These are phyloP conservation scores for Vachellia pachyceras DNA, from an alignment of 306 rosid species.

Conservation along the genomic window DNA sequence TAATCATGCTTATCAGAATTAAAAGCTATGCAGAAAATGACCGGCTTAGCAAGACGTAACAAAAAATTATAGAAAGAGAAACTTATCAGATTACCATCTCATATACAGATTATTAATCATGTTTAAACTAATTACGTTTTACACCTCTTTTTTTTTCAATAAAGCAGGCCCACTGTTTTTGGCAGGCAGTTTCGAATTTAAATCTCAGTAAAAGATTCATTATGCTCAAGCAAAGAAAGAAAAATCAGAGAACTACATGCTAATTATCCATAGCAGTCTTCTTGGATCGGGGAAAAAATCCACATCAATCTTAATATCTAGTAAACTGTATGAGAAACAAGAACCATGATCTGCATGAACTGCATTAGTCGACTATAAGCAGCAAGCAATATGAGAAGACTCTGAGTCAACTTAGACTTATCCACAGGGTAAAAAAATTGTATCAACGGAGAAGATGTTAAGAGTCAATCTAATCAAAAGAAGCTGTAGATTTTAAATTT, in stretches of 20 bases:
- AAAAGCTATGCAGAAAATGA: constrained; percentile 5
- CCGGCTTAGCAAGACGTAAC: not conserved
- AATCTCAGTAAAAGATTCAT: constrained; percentile 9
- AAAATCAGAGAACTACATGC: not conserved
- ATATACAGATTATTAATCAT: constrained; percentile 1
- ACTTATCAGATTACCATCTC: constrained; percentile 21
- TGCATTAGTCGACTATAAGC: constrained; percentile 7
- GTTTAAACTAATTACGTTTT: constrained; percentile 6
- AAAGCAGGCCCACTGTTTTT: not conserved
- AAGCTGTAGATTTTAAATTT: constrained; percentile 42
- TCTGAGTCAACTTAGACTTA: no score
- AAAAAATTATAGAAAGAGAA: not conserved
- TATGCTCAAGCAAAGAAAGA: not conserved
- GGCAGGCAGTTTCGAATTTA: constrained; percentile 16
- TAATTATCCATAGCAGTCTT: constrained; percentile 10
- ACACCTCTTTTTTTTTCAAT: not conserved
- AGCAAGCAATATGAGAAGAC: no score
- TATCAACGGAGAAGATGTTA: not conserved
- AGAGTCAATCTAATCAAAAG: constrained; percentile 39
- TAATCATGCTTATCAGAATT: constrained; percentile 25
- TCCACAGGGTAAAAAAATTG: no score
- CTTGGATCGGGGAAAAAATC: not conserved
- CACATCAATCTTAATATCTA: constrained; percentile 3
- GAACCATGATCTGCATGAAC: constrained; percentile 20
- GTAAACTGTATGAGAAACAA: not conserved